These are phyloP conservation scores for Centaurea solstitialis DNA, from an alignment of 129 eudicot species.

Conservation along the genomic window DNA sequence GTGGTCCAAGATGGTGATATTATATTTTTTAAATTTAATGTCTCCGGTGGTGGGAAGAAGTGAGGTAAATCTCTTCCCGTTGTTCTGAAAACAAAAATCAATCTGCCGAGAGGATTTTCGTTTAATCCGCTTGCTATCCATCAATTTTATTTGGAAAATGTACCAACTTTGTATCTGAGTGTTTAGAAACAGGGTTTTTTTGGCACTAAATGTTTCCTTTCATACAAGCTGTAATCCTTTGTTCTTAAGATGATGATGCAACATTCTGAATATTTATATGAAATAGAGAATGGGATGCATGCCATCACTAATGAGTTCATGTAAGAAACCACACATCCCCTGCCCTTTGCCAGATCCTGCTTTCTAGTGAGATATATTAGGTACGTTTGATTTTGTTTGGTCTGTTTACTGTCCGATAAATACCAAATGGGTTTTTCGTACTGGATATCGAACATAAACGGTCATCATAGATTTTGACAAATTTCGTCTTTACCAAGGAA, in stretches of 20 bases:
- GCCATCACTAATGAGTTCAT: background rate
- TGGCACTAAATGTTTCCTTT: slow-evolving; percentile 11
- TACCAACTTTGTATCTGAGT: slow-evolving; percentile 28
- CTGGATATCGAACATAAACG: background rate
- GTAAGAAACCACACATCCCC: background rate
- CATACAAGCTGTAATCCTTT: slow-evolving; percentile 21
- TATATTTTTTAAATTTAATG: slow-evolving; percentile 93
- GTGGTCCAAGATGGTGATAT: slow-evolving; percentile 95
- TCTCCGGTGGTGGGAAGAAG: slow-evolving; percentile 94
- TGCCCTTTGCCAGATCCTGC: background rate
- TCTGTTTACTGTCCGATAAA: background rate
- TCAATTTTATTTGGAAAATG: background rate
- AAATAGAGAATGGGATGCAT: slow-evolving; percentile 18
- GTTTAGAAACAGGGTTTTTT: slow-evolving; percentile 15
- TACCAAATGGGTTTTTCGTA: background rate
- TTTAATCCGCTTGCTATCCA: slow-evolving; percentile 6
- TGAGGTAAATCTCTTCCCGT: slow-evolving; percentile 27
- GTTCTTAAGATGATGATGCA: slow-evolving; percentile 22
- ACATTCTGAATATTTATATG: slow-evolving; percentile 14
- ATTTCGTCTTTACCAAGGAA: too few species aligned
- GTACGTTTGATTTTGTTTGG: background rate
- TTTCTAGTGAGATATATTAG: background rate
- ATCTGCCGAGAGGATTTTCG: background rate
- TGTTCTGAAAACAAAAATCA: background rate
- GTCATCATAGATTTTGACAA: background rate